A percentile compares a stretch with the other conserved stretches of the same genome.
These are phyloP conservation scores for Penicillium sp. DNA, from an alignment of 2,329 filamentous ascomycete species.

Conservation along the genomic window DNA sequence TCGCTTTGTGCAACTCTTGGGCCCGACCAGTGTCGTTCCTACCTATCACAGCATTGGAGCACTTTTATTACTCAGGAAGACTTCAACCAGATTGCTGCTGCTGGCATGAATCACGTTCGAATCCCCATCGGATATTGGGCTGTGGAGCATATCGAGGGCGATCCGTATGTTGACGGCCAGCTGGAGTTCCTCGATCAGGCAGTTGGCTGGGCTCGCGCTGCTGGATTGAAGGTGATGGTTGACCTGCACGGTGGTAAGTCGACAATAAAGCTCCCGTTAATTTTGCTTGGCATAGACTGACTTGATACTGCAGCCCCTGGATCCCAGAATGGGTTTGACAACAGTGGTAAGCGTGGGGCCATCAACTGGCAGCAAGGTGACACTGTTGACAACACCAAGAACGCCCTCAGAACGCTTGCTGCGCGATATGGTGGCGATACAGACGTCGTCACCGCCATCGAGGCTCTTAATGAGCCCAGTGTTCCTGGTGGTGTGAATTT, in stretches of 20 bases:
- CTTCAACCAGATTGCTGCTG: conserved; percentile 56
- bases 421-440: conserved; percentile 59
- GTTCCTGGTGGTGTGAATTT: conserved; percentile 44
- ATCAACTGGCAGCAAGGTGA: conserved; percentile 43
- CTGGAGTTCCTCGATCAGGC: conserved; percentile 59
- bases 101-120: conserved; percentile 63
- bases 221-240: conserved; percentile 65
- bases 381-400: conserved; percentile 45
- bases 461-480: conserved; percentile 48
- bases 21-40: conserved; percentile 48
- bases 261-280: background rate
- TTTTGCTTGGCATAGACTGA: conserved; percentile 1
- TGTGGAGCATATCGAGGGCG: conserved; percentile 53
- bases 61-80: conserved; percentile 59
- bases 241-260: conserved; percentile 66
- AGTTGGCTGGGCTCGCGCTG: conserved; percentile 59
- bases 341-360: conserved; percentile 55
- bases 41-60: conserved; percentile 59
- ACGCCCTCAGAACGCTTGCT: conserved; percentile 60
- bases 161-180: conserved; percentile 65
- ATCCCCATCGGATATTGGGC: conserved; percentile 71
- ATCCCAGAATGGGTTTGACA: conserved; percentile 69
- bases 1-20: conserved; percentile 55
- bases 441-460: conserved; percentile 59
- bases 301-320: conserved; percentile 49